A percentile compares a stretch with the other conserved stretches of the same genome.
Conservation (phyloP, 371 early-diverging fungal species). For the Apophysomyces elegans region DNA sequence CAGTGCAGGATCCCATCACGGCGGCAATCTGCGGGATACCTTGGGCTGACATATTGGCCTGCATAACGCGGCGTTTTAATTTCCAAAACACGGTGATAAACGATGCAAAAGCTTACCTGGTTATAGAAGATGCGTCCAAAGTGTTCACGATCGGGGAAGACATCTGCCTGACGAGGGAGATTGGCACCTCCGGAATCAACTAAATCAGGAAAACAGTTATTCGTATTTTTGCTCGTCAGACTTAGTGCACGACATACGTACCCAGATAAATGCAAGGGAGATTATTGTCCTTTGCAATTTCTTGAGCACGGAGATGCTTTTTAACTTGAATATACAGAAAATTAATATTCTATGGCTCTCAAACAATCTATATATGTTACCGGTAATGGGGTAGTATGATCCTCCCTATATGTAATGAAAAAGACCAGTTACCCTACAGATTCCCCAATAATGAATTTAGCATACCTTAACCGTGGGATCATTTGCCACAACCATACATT, state of each 20-base stretch:
- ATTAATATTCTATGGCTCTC: too few species aligned
- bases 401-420: constrained; percentile 76
- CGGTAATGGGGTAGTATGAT: constrained; percentile 95
- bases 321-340: constrained; percentile 65
- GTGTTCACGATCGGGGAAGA: constrained; percentile 97
- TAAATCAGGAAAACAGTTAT: constrained; percentile 17
- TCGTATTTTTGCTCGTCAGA: background rate
- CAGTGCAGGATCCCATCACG: constrained; percentile 98
- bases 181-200: constrained; percentile 98
- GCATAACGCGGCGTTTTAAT: background rate
- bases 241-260: constrained; percentile 25
- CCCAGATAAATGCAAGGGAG: constrained; percentile 96
- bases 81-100: background rate
- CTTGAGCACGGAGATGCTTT: constrained; percentile 98
- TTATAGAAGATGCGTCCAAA: constrained; percentile 98
- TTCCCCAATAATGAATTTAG: background rate
- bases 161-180: constrained; percentile 93
- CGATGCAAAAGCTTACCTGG: constrained; percentile 51
- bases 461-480: constrained; percentile 85
- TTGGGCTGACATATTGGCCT: constrained; percentile 80
- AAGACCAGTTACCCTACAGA: background rate
- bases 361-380: constrained; percentile 33
- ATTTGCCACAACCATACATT: constrained; percentile 97
- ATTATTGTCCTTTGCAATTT: constrained; percentile 93
- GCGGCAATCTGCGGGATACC: constrained; percentile 96